Base-by-base conservation (phyloP, 2,329 filamentous ascomycete species). In the Hypoxylon sp. region DNA sequence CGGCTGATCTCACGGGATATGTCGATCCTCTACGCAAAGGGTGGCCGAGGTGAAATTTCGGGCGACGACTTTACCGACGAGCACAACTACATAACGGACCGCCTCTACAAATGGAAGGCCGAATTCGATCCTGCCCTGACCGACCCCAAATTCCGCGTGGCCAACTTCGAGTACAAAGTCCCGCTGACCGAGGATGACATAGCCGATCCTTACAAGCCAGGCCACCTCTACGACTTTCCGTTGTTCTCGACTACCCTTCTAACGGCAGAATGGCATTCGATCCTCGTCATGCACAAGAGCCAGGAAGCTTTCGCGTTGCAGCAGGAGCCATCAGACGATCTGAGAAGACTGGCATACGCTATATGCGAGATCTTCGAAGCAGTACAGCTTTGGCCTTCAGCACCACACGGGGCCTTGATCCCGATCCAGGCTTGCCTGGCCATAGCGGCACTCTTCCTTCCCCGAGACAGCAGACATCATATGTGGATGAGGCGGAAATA, bases 401-500 rank as follows among this genome's bases (percentile, higher is more conserved):
- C 85, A 17, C 89, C 90, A 0, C 84, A 84, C 21, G 92, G 92
- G 1, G 84, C 85, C 10, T 75, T 94, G 11, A 78, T 96, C 23
- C 83, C 88, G 37, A 84, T 90, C 37, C 92, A 96, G 70, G 86
- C 91, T 10, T 87, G 85, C 65, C 77, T 98, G 29, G 88, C 87
- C 0, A 88, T 97, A 55, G 86, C 90, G 1, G 83, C 85, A 9
- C 78, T 97, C 48, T 95, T 95, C 69, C 75, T 97, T n/a, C 91
- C 90, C 0, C 87, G 86, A 62, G 90, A 96, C 59, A 70, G 79
- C 21, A 85, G 81, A 63, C 87, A 96, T 70, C 84, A 85, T 8
- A 86, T 87, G 80, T 98, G 93, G 93, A 82, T 88, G 62, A 86
- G 92, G 59, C 83, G 83, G 66, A 94, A 90, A 73, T 87, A 96